A percentile compares a stretch with the other conserved stretches of the same genome.
Conservation (phyloP, 2,329 filamentous ascomycete species). For the Pezicula carpinea region DNA sequence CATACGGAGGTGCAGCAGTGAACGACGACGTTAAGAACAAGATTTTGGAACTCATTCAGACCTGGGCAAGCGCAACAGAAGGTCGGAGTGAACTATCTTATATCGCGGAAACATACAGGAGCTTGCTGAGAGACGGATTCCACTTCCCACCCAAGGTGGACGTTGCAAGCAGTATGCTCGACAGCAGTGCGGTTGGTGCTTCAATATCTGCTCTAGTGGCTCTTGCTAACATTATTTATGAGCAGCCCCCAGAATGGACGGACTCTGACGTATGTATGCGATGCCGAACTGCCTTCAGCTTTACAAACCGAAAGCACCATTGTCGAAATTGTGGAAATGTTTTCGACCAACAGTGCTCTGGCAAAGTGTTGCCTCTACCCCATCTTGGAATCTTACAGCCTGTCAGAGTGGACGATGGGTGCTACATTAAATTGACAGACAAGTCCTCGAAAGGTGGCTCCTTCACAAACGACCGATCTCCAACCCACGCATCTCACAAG, state of each 20-base stretch:
- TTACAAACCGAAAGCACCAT: slow-evolving; percentile 97
- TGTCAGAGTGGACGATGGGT: slow-evolving; percentile 93
- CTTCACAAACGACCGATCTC: slow-evolving; percentile 37
- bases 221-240: slow-evolving; percentile 5
- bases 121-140: slow-evolving; percentile 78
- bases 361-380: slow-evolving; percentile 80
- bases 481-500: slow-evolving; percentile 50
- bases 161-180: slow-evolving; percentile 95
- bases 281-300: slow-evolving; percentile 90
- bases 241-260: slow-evolving; percentile 88
- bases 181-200: slow-evolving; percentile 80
- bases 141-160: slow-evolving; percentile 82
- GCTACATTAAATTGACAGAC: slow-evolving; percentile 82
- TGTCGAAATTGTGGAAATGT: slow-evolving; percentile 97
- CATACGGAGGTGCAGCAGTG: slow-evolving; percentile 66
- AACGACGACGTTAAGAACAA: slow-evolving; percentile 84
- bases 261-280: slow-evolving; percentile 99
- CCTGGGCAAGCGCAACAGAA: slow-evolving; percentile 87
- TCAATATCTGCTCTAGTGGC: background rate
- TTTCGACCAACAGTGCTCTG: slow-evolving; percentile 92
- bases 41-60: slow-evolving; percentile 90
- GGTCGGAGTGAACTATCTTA: slow-evolving; percentile 79
- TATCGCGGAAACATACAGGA: slow-evolving; percentile 81
- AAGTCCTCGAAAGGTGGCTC: slow-evolving; percentile 51
- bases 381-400: slow-evolving; percentile 89